These are phyloP conservation scores for Gnomoniopsis smithogilvyi DNA, from an alignment of 2,329 filamentous ascomycete species.

Conservation along the genomic window DNA sequence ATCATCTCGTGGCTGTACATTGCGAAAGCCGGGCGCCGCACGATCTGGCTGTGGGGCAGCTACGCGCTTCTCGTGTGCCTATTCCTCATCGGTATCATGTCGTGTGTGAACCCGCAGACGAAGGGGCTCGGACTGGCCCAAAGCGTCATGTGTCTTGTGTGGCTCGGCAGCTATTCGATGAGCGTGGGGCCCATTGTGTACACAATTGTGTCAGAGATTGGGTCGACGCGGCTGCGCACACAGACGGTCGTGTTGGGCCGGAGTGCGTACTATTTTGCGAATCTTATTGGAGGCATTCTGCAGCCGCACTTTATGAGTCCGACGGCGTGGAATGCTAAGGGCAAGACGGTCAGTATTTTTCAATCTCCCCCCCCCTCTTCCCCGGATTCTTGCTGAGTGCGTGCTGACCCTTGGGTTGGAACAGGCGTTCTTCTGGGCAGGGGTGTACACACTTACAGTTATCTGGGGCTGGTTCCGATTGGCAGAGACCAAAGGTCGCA, in stretches of 20 bases:
- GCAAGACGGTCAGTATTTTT: constrained; percentile 32
- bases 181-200: constrained; percentile 42
- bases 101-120: constrained; percentile 33
- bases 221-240: constrained; percentile 42
- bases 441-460: constrained; percentile 32
- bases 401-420: neutral
- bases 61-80: constrained; percentile 35
- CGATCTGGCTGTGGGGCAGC: constrained; percentile 40
- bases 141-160: constrained; percentile 39
- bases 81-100: constrained; percentile 41
- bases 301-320: constrained; percentile 37
- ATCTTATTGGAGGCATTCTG: constrained; percentile 38
- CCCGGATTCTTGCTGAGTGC: neutral
- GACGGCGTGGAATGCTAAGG: constrained; percentile 36
- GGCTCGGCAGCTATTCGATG: constrained; percentile 41
- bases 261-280: constrained; percentile 37
- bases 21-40: constrained; percentile 38
- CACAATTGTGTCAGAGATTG: constrained; percentile 41
- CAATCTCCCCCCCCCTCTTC: too few species aligned
- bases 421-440: constrained; percentile 42
- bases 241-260: constrained; percentile 44
- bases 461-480: constrained; percentile 41
- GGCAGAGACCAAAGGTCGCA: constrained; percentile 42
- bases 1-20: constrained; percentile 42
- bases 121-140: constrained; percentile 36